Evolutionary conservation across 345 rosid species (phyloP), one percentile per base, ranked within the genome.

Genomic region (Tarenaya hassleriana): DNA sequence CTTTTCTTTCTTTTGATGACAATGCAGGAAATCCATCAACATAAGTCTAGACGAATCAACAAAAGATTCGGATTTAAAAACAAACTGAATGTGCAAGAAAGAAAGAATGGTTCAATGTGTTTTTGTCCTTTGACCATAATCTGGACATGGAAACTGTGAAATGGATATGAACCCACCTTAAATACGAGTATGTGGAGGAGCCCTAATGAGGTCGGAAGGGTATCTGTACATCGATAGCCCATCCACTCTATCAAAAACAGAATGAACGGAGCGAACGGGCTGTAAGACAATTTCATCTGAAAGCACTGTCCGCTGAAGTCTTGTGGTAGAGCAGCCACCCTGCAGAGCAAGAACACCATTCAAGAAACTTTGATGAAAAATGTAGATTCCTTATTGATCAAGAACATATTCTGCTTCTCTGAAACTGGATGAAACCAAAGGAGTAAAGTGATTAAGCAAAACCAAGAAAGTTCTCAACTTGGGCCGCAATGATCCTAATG

Each of bases 251-350:
- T 77, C 15, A 83, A 66, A 59, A 83, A 83, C 33, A 80, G 79
- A 62, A 83, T 77, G 29, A 83, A 58, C 58, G 73, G 80, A 1
- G 90, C 90, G 50, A 80, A 81, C 16, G 90, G 81, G 69, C 86
- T 75, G 60, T 79, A 83, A 10, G 90, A 83, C 77, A 83, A 69
- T 68, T 86, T 71, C 90, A 79, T 79, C 56, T 83, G 90, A 55
- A 83, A 73, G 56, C 90, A 83, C 34, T 83, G 80, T 10, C 84
- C 90, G 58, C 77, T 81, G 43, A 65, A 80, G 29, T 77, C 86
- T 57, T 86, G 67, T 0, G 81, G 73, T 51, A 73, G 69, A 69
- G 77, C 86, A 0, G 90, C 69, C 3, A 86, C 90, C 76, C 90
- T 79, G 73, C 60, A 60, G 7, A 17, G 10, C 52, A 15, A n/a